These are phyloP conservation scores for Pinus taeda DNA, from an alignment of 75 land plant genomes.

Conservation along the genomic window DNA sequence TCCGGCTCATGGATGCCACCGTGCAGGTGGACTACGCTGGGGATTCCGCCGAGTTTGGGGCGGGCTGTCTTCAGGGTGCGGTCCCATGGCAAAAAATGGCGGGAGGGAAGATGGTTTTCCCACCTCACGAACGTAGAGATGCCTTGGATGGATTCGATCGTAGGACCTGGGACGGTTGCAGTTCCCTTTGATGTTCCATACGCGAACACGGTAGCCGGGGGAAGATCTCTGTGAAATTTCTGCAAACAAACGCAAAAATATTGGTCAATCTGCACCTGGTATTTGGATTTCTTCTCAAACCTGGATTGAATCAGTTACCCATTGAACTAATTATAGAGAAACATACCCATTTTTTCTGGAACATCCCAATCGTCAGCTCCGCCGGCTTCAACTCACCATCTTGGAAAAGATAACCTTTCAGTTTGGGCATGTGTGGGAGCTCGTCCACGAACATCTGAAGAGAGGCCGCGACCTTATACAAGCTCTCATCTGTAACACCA, in stretches of 20 bases:
- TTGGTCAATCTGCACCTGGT: background rate
- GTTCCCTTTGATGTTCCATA: slow-evolving; percentile 37
- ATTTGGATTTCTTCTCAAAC: background rate
- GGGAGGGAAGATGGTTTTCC: slow-evolving; percentile 37
- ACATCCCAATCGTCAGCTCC: slow-evolving; percentile 36
- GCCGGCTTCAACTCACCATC: slow-evolving; percentile 5
- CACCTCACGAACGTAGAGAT: slow-evolving; percentile 37
- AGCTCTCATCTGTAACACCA: too few relatives aligned
- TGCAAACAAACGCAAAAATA: slow-evolving; percentile 10
- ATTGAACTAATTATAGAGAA: background rate
- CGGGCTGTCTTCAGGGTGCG: background rate
- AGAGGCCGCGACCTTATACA: too few relatives aligned
- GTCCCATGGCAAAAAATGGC: slow-evolving; percentile 24
- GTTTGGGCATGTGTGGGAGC: slow-evolving; percentile 31
- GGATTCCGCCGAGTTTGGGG: slow-evolving; percentile 13
- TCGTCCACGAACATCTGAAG: slow-evolving; percentile 9
- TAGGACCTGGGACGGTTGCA: slow-evolving; percentile 68
- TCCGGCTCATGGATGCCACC: slow-evolving; percentile 18
- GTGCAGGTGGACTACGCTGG: slow-evolving; percentile 27
- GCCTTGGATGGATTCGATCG: slow-evolving; percentile 50
- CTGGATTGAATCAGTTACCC: background rate
- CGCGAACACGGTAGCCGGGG: slow-evolving; percentile 54
- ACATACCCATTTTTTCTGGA: slow-evolving; percentile 26
- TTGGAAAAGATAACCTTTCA: slow-evolving; percentile 9
- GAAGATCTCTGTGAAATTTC: slow-evolving; percentile 75